These are phyloP conservation scores for Podospora didyma DNA, from an alignment of 495 filamentous ascomycete species.

Conservation along the genomic window DNA sequence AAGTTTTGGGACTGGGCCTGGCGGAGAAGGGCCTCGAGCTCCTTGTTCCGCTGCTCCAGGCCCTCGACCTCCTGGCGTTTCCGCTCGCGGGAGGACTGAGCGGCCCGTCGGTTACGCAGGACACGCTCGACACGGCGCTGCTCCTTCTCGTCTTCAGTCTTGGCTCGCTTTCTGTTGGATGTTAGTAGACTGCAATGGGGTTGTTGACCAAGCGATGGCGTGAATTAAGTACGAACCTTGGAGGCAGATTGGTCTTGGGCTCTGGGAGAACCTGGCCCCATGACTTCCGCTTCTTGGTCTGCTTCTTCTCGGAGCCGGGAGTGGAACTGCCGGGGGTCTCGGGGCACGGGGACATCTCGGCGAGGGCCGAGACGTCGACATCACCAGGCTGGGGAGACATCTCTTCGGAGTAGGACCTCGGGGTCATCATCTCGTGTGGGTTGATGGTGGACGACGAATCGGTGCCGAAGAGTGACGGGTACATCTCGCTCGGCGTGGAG, in stretches of 20 bases:
- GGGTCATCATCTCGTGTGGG: conserved; percentile 44
- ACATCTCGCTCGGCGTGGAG: conserved; percentile 48
- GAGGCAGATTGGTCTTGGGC: conserved; percentile 94
- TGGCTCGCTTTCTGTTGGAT: conserved; percentile 79
- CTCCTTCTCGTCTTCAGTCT: conserved; percentile 98
- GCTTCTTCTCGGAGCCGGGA: conserved; percentile 60
- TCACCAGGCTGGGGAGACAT: too few species aligned
- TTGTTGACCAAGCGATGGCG: not conserved
- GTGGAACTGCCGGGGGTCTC: conserved; percentile 17
- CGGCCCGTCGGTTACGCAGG: conserved; percentile 89
- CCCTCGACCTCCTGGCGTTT: conserved; percentile 93
- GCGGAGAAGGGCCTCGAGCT: conserved; percentile 61
- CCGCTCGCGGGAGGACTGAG: conserved; percentile 91
- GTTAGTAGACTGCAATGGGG: not conserved
- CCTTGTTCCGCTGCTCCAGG: conserved; percentile 72
- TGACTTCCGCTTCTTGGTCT: conserved; percentile 93
- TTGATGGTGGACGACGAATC: conserved; percentile 26
- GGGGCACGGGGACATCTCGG: conserved; percentile 11
- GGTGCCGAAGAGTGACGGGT: conserved; percentile 45
- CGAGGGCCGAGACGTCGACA: conserved; percentile 15
- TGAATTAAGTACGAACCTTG: conserved; percentile 61
- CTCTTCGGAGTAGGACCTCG: conserved; percentile 34
- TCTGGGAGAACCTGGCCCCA: conserved; percentile 97
- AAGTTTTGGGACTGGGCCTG: conserved; percentile 64
- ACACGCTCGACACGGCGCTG: conserved; percentile 96